Evolutionary conservation across 1,139 yeast genomes (phyloP).

Genomic region (Chernovozyma aurita): DNA sequence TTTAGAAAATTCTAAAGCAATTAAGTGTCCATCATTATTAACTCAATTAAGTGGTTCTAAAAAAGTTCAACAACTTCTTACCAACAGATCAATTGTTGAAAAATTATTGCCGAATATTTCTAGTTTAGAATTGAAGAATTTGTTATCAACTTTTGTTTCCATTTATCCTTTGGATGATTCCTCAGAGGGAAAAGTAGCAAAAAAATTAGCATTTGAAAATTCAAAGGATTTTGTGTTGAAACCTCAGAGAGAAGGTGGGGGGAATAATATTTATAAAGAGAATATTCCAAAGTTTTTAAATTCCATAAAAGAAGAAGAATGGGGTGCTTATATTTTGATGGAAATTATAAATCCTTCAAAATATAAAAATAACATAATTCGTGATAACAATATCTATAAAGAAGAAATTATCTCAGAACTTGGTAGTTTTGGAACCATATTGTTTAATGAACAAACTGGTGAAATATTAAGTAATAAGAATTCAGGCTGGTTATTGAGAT

Average conservation of each 20-base stretch:
- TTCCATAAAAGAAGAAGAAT: constrained; percentile 58
- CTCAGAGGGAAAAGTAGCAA: constrained; percentile 59
- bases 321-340: constrained; percentile 94
- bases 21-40: constrained; percentile 85
- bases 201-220: constrained; percentile 57
- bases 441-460: constrained; percentile 65
- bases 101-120: constrained; percentile 38
- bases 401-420: constrained; percentile 84
- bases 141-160: constrained; percentile 69
- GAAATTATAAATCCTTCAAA: constrained; percentile 80
- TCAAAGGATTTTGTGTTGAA: constrained; percentile 79
- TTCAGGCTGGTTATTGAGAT: constrained; percentile 83
- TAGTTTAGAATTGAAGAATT: constrained; percentile 21
- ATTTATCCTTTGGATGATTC: constrained; percentile 82
- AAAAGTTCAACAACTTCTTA: constrained; percentile 84
- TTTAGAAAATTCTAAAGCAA: constrained; percentile 72
- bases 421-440: constrained; percentile 81
- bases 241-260: constrained; percentile 97
- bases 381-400: constrained; percentile 55
- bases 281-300: constrained; percentile 74
- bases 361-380: constrained; percentile 60
- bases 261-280: constrained; percentile 83
- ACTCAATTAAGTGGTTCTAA: constrained; percentile 92
- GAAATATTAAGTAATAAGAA: constrained; percentile 57
- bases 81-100: constrained; percentile 46